Evolutionary conservation across 2,329 filamentous ascomycete species (phyloP).

Genomic region (Diplodia mutila): DNA sequence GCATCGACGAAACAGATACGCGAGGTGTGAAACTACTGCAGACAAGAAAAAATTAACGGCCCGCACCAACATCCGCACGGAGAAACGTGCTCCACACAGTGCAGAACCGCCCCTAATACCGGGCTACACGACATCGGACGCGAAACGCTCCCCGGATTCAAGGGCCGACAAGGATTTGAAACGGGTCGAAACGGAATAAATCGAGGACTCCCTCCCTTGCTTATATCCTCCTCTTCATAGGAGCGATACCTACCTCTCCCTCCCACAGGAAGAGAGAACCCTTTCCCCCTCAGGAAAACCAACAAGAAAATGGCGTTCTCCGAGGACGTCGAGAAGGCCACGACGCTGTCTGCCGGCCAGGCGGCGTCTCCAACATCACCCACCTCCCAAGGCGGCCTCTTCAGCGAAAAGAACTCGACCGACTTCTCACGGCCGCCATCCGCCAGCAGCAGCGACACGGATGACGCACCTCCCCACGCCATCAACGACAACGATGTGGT

Average conservation of each 20-base stretch:
- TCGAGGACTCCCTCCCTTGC: not conserved
- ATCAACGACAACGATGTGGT: not conserved
- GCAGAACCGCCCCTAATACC: not conserved
- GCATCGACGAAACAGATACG: not conserved
- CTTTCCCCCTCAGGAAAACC: too few species aligned
- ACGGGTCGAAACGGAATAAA: not conserved
- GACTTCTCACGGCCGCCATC: not conserved
- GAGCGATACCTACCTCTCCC: not conserved
- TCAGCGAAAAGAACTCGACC: not conserved
- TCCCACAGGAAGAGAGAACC: too few species aligned
- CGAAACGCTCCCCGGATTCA: not conserved
- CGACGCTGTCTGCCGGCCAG: not conserved
- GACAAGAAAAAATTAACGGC: not conserved
- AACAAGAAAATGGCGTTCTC: conserved; percentile 8
- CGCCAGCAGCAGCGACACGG: not conserved
- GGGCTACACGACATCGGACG: not conserved
- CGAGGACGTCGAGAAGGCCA: conserved; percentile 7
- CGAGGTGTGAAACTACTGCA: not conserved
- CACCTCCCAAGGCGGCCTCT: not conserved
- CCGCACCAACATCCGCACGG: not conserved
- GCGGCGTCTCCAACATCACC: not conserved
- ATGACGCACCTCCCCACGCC: not conserved
- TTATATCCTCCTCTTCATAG: not conserved
- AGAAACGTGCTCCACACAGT: not conserved
- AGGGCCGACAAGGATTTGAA: not conserved